Base-by-base conservation (phyloP, 345 rosid genomes). In the Eucalyptus guilfoylei region DNA sequence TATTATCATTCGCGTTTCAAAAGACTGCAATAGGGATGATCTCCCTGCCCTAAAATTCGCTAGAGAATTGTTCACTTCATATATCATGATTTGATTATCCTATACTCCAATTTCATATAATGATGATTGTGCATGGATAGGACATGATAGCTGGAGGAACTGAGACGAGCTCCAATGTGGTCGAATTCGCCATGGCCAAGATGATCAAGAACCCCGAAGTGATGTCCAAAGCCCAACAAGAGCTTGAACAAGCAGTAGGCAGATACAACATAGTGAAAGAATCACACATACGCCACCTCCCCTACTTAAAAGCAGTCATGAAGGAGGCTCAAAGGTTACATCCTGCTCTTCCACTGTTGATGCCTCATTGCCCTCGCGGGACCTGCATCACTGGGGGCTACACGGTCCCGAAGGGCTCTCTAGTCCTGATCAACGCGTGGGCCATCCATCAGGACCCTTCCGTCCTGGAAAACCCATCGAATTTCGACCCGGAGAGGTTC, bases 131-230 rank as follows among this genome's bases (percentile, higher is more conserved):
- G 5, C 44, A 26, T 48, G 45, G 37, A 60, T 90, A 93, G 96
- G 96, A 93, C 87, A 94, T 94, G 94, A 85, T 94, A 34, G 94
- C 92, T 87, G 94, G 94, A 9, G 96, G 96, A 3, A 60, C 92
- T 13, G 95, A 94, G 88, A 91, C 96, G 85, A 88, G 93, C 7
- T 90, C 96, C 34, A 94, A 94, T 88, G 30, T 91, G 52, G 69
- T 88, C 2, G 94, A 94, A 83, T 94, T 95, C 17, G 91, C 94
- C 34, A 90, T 94, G 91, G 95, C 94, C 47, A 95, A 95, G 90
- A 86, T 93, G 24, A 88, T 93, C 40, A 92, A 92, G 92, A 93
- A 92, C 21, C 94, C 95, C 60, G 85, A 92, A 64, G 91, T 93
- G 3, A 80, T 92, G 92, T 86, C 30, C 49, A 94, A 90, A 90